Evolutionary conservation across 495 filamentous ascomycete genomes (phyloP).

Genomic region (Echria macrotheca): DNA sequence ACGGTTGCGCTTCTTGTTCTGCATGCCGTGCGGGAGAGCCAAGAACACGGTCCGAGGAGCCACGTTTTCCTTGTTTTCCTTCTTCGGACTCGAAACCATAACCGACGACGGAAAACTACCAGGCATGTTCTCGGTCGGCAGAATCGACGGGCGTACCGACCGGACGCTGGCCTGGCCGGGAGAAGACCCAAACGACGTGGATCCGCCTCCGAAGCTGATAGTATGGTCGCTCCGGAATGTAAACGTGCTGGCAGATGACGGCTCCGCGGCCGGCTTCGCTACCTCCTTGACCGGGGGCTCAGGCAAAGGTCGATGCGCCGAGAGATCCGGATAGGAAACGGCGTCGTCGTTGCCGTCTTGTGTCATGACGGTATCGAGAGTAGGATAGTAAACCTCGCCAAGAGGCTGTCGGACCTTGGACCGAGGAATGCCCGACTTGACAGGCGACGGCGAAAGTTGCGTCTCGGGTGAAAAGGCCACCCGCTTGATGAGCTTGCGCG

Average conservation of each 20-base stretch:
- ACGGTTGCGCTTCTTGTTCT: slow-evolving; percentile 67
- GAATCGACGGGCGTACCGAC: slow-evolving; percentile 48
- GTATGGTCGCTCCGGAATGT: slow-evolving; percentile 56
- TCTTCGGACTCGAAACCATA: slow-evolving; percentile 30
- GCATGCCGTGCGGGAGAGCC: slow-evolving; percentile 59
- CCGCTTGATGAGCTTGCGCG: slow-evolving; percentile 39
- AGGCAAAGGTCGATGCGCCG: slow-evolving; percentile 27
- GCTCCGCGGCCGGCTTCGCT: slow-evolving; percentile 22
- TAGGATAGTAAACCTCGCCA: slow-evolving; percentile 31
- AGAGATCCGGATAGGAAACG: slow-evolving; percentile 44
- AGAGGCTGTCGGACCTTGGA: slow-evolving; percentile 31
- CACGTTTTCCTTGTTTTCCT: slow-evolving; percentile 51
- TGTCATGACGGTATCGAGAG: slow-evolving; percentile 26
- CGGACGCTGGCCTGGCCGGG: slow-evolving; percentile 53
- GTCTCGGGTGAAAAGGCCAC: slow-evolving; percentile 45
- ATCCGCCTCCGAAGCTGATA: slow-evolving; percentile 43
- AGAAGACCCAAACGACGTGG: slow-evolving; percentile 44
- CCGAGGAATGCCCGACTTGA: slow-evolving; percentile 42
- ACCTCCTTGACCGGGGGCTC: slow-evolving; percentile 24
- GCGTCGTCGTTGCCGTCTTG: slow-evolving; percentile 21
- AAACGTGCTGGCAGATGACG: slow-evolving; percentile 48
- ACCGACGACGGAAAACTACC: slow-evolving; percentile 40
- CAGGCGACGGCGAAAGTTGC: slow-evolving; percentile 44
- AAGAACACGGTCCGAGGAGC: slow-evolving; percentile 26
- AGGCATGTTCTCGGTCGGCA: slow-evolving; percentile 40